Evolutionary conservation across 164 flowering plant genomes (phyloP), one percentile per base, ranked within the genome.

Genomic region (Nelumbo lutea): DNA sequence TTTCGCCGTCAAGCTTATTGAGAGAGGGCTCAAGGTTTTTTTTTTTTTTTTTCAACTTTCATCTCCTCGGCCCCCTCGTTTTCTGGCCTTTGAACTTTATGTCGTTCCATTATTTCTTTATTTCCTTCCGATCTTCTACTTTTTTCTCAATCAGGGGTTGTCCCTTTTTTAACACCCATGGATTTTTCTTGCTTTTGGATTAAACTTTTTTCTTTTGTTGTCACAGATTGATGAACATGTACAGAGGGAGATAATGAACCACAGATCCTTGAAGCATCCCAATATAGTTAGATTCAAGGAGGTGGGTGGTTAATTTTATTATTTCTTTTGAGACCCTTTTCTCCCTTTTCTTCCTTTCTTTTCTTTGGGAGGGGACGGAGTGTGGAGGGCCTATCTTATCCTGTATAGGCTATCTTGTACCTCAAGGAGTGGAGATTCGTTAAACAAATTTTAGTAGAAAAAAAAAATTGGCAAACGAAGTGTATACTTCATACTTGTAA

Each of bases 151-250:
- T 27, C 27, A 27, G 27, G 27, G 27, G 27, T 27, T 27, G 27
- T 27, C 27, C 27, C 27, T 27, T 27, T 27, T 27, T 27, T 27
- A 27, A 27, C 27, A 27, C 27, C 27, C 27, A 27, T 27, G 27
- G 27, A 27, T 27, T 27, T 73, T 70, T 42, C 40, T 42, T 42
- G 59, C 47, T 69, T 62, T 65, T 51, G 46, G 48, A 52, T 9
- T 11, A 45, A 45, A 56, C 64, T 42, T 13, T 47, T 72, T 46
- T 42, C 58, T 68, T 14, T 69, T 10, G 69, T 48, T 73, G 41
- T 62, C 66, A 47, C 83, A 89, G 95, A 89, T 89, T 80, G 95
- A 89, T 82, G 95, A 89, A 72, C 78, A 89, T 80, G 95, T 89
- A 66, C 88, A 80, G 65, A 87, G 95, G 79, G 95, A 89, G 78